phyloP scores from a whole-genome alignment of 2,329 filamentous ascomycete genomes.

The Neodidymelliopsis sp. region DNA sequence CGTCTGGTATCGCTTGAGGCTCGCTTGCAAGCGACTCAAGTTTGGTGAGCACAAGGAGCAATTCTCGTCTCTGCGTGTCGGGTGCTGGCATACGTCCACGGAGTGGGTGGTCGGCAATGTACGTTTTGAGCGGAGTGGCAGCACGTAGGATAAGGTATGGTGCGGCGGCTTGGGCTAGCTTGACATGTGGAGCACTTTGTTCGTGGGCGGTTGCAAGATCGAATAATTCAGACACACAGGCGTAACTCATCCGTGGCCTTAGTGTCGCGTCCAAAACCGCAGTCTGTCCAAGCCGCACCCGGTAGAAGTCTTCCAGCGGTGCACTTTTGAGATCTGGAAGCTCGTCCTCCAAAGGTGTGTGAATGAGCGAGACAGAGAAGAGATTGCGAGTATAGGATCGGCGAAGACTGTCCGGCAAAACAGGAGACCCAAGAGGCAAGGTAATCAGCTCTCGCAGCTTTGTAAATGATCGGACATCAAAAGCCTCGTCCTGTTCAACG shows the following conservation, averaged over 20 bases:
- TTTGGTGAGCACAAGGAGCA: constrained; percentile 73
- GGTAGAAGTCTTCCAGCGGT: constrained; percentile 69
- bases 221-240: constrained; percentile 78
- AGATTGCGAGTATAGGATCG: constrained; percentile 76
- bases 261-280: constrained; percentile 69
- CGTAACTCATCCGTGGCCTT: constrained; percentile 77
- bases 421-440: constrained; percentile 71
- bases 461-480: constrained; percentile 79
- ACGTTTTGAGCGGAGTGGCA: constrained; percentile 80
- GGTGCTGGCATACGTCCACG: constrained; percentile 89
- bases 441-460: constrained; percentile 76
- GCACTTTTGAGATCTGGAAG: constrained; percentile 58
- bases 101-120: constrained; percentile 89
- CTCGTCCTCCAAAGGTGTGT: constrained; percentile 70
- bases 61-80: constrained; percentile 77
- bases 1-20: constrained; percentile 70
- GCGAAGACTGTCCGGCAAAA: constrained; percentile 72
- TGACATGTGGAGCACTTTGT: constrained; percentile 54
- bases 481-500: constrained; percentile 71
- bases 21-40: constrained; percentile 74
- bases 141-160: constrained; percentile 84
- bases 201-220: constrained; percentile 61
- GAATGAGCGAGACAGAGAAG: constrained; percentile 83
- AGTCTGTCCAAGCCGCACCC: constrained; percentile 74
- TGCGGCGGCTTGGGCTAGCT: constrained; percentile 76